phyloP scores from a whole-genome alignment of 2,329 filamentous ascomycete species.

The Xylariaceae sp. region DNA sequence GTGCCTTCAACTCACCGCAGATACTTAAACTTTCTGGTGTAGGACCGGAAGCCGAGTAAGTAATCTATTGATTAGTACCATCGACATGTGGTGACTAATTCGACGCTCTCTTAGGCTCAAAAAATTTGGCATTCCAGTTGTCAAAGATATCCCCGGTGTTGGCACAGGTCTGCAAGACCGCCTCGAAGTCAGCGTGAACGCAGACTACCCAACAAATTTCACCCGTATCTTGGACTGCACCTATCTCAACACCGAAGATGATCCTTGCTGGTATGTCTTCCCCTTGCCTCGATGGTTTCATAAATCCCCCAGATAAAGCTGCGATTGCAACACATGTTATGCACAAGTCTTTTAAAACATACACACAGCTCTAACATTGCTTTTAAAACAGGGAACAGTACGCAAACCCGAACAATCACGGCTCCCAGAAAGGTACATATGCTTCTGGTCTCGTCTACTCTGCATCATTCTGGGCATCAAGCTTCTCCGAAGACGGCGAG shows the following conservation, averaged over 20 bases:
- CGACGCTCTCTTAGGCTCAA: slow-evolving; percentile 22
- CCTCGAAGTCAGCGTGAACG: slow-evolving; percentile 45
- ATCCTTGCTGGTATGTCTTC: slow-evolving; percentile 26
- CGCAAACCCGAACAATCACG: slow-evolving; percentile 15
- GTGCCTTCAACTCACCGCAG: slow-evolving; percentile 51
- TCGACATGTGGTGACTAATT: not conserved
- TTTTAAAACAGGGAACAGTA: slow-evolving; percentile 12
- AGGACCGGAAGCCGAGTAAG: slow-evolving; percentile 35
- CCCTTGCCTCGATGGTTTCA: too few relatives aligned
- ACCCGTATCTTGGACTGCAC: slow-evolving; percentile 34
- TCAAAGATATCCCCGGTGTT: slow-evolving; percentile 52
- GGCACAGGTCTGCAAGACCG: slow-evolving; percentile 58
- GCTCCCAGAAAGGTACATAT: slow-evolving; percentile 29
- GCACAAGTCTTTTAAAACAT: too few relatives aligned
- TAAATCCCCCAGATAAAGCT: too few relatives aligned
- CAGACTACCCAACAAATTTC: slow-evolving; percentile 38
- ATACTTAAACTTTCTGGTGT: slow-evolving; percentile 48
- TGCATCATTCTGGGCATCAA: slow-evolving; percentile 26
- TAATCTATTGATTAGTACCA: not conserved
- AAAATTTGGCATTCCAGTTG: slow-evolving; percentile 35
- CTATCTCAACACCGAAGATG: slow-evolving; percentile 29
- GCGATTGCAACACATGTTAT: too few relatives aligned
- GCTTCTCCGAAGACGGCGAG: slow-evolving; percentile 23
- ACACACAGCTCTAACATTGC: too few relatives aligned
- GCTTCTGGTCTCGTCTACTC: slow-evolving; percentile 31